Evolutionary conservation across 1,139 yeast genomes (phyloP).

Genomic region (Ashbya aceris): DNA sequence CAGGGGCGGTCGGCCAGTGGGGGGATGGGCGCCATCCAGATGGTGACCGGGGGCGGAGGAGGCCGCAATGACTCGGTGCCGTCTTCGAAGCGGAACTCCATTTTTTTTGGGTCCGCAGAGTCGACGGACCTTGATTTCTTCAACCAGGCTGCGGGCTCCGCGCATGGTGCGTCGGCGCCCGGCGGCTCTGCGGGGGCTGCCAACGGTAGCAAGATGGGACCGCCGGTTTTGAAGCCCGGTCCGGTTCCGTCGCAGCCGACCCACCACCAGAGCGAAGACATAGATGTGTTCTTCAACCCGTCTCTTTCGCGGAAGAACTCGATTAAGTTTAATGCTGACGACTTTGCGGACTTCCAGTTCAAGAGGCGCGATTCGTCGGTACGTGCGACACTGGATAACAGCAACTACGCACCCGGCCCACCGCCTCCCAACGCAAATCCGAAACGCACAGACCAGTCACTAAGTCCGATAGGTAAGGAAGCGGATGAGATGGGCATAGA

Average conservation of each 20-base stretch:
- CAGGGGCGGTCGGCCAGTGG: conserved; percentile 3
- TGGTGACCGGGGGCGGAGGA: conserved; percentile 2
- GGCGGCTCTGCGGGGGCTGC: conserved; percentile 9
- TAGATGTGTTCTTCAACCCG: conserved; percentile 16
- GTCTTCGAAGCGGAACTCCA: conserved; percentile 19
- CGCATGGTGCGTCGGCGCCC: background rate
- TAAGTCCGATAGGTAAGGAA: conserved; percentile 1
- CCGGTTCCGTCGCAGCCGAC: conserved; percentile 7
- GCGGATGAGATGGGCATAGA: conserved; percentile 2
- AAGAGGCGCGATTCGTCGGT: conserved; percentile 24
- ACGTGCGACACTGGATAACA: conserved; percentile 17
- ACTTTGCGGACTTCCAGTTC: conserved; percentile 22
- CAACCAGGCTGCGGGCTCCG: conserved; percentile 6
- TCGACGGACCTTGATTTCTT: conserved; percentile 19
- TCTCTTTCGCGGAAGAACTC: conserved; percentile 19
- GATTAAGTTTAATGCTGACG: conserved; percentile 22
- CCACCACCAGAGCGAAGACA: conserved; percentile 9
- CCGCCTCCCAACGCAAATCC: conserved; percentile 3
- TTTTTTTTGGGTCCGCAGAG: conserved; percentile 17
- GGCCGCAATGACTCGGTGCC: conserved; percentile 12
- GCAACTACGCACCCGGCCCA: conserved; percentile 8
- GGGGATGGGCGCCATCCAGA: background rate
- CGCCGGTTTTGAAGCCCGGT: conserved; percentile 9
- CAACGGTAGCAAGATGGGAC: conserved; percentile 13
- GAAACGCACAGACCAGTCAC: conserved; percentile 1